Percentiles rank a stretch among this genome's conserved stretches.
These are phyloP conservation scores for Hypoxylon lenormandii DNA, from an alignment of 495 filamentous ascomycete species.

Conservation along the genomic window DNA sequence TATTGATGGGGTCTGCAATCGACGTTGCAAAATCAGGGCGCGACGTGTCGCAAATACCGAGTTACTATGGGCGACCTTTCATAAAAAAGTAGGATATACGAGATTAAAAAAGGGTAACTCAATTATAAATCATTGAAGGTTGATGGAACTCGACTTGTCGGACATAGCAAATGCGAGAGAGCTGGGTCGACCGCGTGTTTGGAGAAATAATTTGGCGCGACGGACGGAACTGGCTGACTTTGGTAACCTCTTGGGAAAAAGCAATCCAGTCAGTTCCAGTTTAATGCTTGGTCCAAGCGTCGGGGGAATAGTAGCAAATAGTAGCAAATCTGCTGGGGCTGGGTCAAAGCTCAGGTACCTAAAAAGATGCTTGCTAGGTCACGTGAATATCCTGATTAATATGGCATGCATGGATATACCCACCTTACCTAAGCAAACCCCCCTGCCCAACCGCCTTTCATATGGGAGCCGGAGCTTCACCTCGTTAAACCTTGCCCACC, in stretches of 20 bases:
- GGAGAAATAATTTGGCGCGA: conserved; percentile 56
- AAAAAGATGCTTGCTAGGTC: background rate
- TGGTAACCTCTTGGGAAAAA: conserved; percentile 12
- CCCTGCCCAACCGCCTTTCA: no score
- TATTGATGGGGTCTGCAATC: conserved; percentile 19
- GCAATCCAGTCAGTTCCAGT: background rate
- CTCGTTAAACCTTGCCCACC: no score
- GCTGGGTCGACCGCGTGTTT: conserved; percentile 52
- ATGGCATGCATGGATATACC: no score
- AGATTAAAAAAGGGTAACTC: conserved; percentile 37
- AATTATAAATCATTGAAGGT: conserved; percentile 27
- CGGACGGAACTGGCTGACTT: conserved; percentile 21
- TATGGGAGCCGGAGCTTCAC: no score
- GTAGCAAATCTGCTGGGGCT: no score
- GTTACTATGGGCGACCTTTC: conserved; percentile 20
- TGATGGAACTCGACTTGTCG: conserved; percentile 33
- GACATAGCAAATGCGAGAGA: conserved; percentile 33
- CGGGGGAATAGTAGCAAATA: no score
- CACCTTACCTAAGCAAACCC: no score
- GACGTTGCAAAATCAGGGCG: conserved; percentile 27
- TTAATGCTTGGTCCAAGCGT: conserved; percentile 27
- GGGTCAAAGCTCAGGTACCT: no score
- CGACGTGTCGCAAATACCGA: conserved; percentile 38
- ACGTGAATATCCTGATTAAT: no score
- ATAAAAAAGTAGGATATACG: conserved; percentile 28